Evolutionary conservation across 805 yeast genomes (phyloP).

Genomic region (Yamadazyma scolyti): DNA sequence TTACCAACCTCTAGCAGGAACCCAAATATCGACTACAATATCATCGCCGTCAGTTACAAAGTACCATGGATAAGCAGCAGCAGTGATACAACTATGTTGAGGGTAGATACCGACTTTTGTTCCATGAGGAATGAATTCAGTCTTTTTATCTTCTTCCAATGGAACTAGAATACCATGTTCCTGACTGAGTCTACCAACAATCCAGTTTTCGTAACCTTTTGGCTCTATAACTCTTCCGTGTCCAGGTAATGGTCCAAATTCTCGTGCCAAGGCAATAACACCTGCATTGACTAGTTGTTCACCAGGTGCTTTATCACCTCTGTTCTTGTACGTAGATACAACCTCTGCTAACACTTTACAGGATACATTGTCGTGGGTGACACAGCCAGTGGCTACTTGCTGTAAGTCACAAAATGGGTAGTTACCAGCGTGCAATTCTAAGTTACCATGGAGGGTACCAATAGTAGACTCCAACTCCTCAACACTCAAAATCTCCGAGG

Average conservation of each 20-base stretch:
- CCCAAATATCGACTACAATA: constrained; percentile 58
- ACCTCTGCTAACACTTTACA: constrained; percentile 57
- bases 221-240: constrained; percentile 47
- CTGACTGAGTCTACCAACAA: constrained; percentile 65
- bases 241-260: constrained; percentile 58
- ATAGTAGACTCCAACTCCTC: constrained; percentile 19
- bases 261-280: constrained; percentile 65
- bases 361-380: constrained; percentile 62
- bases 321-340: constrained; percentile 48
- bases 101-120: constrained; percentile 55
- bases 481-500: constrained; percentile 34
- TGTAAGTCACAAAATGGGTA: constrained; percentile 72
- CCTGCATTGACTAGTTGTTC: constrained; percentile 72
- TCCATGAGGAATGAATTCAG: constrained; percentile 47
- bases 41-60: constrained; percentile 44
- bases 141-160: constrained; percentile 19
- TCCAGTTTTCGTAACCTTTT: constrained; percentile 51
- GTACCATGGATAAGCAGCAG: constrained; percentile 57
- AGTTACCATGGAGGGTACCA: constrained; percentile 30
- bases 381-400: constrained; percentile 68
- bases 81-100: constrained; percentile 73
- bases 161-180: constrained; percentile 77
- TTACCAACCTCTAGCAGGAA: constrained; percentile 40
- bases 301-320: constrained; percentile 51
- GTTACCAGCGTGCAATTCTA: constrained; percentile 83